Evolutionary conservation across 2,329 filamentous ascomycete genomes (phyloP).

Genomic region (Sclerotinia minor): DNA sequence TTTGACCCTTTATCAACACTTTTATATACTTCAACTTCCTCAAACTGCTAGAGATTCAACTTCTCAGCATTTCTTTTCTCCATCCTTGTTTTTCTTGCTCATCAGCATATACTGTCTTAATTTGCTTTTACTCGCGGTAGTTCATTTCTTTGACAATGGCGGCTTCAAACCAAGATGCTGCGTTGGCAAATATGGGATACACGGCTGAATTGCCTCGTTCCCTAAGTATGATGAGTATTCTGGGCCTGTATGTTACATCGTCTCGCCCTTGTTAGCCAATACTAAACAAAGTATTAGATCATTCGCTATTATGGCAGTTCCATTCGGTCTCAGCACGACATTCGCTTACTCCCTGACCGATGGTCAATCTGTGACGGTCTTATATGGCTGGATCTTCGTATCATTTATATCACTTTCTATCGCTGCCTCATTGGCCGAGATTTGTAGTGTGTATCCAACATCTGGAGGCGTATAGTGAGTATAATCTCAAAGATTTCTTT

Average conservation of each 20-base stretch:
- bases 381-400: conserved; percentile 70
- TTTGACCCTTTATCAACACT: conserved; percentile 16
- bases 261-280: conserved; percentile 23
- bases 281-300: conserved; percentile 45
- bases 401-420: conserved; percentile 63
- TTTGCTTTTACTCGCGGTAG: not conserved
- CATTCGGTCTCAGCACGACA: conserved; percentile 57
- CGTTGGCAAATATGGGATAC: conserved; percentile 55
- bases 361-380: conserved; percentile 66
- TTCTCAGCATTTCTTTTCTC: not conserved
- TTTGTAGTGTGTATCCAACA: conserved; percentile 68
- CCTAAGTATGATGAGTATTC: conserved; percentile 67
- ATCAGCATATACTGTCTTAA: not conserved
- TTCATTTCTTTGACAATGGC: conserved; percentile 3
- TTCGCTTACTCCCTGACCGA: conserved; percentile 67
- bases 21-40: not conserved
- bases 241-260: conserved; percentile 49
- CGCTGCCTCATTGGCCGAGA: conserved; percentile 66
- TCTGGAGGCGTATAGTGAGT: conserved; percentile 62
- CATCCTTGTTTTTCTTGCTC: not conserved
- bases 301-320: conserved; percentile 71
- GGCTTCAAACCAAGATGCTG: conserved; percentile 21
- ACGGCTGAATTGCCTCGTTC: conserved; percentile 65
- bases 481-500: not conserved
- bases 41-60: conserved; percentile 18